Base-by-base conservation (phyloP, 2,329 filamentous ascomycete species). In the Akanthomyces uredinophilus region DNA sequence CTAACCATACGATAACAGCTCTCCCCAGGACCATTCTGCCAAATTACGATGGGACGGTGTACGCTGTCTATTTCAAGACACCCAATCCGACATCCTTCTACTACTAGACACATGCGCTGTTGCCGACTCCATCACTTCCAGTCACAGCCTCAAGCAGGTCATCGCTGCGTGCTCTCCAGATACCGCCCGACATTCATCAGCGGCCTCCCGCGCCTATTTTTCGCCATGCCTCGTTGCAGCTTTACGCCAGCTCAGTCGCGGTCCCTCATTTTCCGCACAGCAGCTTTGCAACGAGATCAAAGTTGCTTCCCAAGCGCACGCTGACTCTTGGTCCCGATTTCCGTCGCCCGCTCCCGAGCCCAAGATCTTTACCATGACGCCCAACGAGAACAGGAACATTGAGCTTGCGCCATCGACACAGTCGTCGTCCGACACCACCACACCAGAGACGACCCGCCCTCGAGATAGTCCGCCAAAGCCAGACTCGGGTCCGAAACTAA, bases 41-140 rank as follows among this genome's bases (percentile, higher is more conserved):
- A 85, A 81, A 71, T 74, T 88, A 32, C 87, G 83, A 67, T 88
- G 86, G 85, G 81, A 83, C 66, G 82, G 82, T n/a, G 78, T 88
- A 2, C 81, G 83, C 61, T 86, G 81, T 68, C 73, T 87, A 18
- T 80, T 88, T 56, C 85, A 88, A 65, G 84, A 88, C 70, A 81
- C 83, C 2, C 81, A 82, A 64, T 86, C 84, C 4, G 86, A 88
- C 70, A 83, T 88, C 41, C 77, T 88, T 16, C 73, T 88, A 5
- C 73, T 88, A 14, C 77, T 88, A 29, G 86, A 88, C 70, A 83
- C 83, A n/a, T 87, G 84, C 68, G 79, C 82, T 13, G 70, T 81
- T n/a, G 77, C 79, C 35, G 82, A 87, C 64, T 74, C 80, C 1
- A 72, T 78, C 56, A 75, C 79, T 5, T 81, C 82, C 27, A 82